phyloP scores from a whole-genome alignment of 257 asterid species.

The Capsicum rhomboideum region DNA sequence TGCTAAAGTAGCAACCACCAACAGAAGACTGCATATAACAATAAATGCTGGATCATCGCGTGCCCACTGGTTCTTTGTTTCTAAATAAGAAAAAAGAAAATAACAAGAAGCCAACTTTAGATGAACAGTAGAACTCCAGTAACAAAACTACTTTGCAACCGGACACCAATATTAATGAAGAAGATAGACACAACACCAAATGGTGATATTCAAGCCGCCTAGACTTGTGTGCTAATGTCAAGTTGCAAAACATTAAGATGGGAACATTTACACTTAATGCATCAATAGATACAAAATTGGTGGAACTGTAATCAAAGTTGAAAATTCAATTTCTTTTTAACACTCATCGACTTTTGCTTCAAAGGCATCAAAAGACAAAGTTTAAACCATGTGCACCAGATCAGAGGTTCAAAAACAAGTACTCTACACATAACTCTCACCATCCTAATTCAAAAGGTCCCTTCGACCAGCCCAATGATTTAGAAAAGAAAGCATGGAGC shows the following conservation, averaged over 20 bases:
- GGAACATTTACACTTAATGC: not conserved
- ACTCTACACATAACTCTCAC: not conserved
- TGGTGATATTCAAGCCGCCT: not conserved
- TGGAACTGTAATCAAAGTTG: not conserved
- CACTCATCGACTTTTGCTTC: not conserved
- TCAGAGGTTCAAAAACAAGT: not conserved
- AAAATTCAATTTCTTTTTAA: not conserved
- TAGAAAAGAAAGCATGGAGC: not conserved
- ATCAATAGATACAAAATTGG: not conserved
- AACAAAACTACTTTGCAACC: not conserved
- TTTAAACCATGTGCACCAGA: not conserved
- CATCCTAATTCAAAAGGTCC: not conserved
- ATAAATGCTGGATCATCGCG: conserved; percentile 99
- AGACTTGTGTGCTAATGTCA: not conserved
- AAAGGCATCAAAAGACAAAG: not conserved
- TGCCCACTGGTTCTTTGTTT: conserved; percentile 99
- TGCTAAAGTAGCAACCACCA: conserved; percentile 65
- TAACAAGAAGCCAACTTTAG: not conserved
- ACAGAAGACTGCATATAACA: conserved; percentile 83
- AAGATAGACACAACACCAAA: not conserved
- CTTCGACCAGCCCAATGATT: not conserved
- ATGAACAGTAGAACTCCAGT: not conserved
- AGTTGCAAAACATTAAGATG: not conserved
- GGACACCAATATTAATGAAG: not conserved
- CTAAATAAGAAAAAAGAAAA: conserved; percentile 35